phyloP scores from a whole-genome alignment of 768 basidiomycete species.

The Boletus rufocinnamomeus region DNA sequence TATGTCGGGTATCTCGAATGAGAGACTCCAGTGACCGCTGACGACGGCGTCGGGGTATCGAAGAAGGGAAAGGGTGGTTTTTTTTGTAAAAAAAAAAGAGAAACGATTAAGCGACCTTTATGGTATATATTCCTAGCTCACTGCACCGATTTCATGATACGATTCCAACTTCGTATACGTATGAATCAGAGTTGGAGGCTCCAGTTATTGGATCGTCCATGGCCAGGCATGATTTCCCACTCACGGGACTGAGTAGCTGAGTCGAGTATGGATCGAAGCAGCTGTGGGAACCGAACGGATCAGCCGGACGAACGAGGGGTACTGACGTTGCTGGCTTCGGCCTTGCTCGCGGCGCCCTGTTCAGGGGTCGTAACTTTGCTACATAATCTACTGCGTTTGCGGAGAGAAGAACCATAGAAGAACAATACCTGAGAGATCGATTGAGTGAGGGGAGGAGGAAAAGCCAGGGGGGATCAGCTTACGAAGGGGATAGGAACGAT shows the following conservation, averaged over 20 bases:
- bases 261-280: not conserved
- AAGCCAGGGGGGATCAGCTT: conserved; percentile 14
- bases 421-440: conserved; percentile 27
- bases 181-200: not conserved
- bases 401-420: conserved; percentile 33
- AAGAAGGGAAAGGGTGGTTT: not conserved
- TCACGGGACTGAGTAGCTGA: conserved; percentile 1
- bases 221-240: conserved; percentile 14
- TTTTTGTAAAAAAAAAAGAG: too few species aligned
- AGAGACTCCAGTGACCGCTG: not conserved
- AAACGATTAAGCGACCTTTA: not conserved
- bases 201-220: conserved; percentile 5
- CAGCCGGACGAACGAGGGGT: conserved; percentile 1
- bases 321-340: not conserved
- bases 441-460: not conserved
- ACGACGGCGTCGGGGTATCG: not conserved
- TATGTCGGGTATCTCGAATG: conserved; percentile 3
- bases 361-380: conserved; percentile 12
- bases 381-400: conserved; percentile 27
- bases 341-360: conserved; percentile 1
- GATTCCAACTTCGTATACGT: not conserved
- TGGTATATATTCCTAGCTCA: not conserved
- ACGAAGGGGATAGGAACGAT: conserved; percentile 63
- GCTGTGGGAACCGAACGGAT: not conserved
- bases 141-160: conserved; percentile 5